Evolutionary conservation across 805 yeast genomes (phyloP).

Genomic region (Ogataea methylovora): DNA sequence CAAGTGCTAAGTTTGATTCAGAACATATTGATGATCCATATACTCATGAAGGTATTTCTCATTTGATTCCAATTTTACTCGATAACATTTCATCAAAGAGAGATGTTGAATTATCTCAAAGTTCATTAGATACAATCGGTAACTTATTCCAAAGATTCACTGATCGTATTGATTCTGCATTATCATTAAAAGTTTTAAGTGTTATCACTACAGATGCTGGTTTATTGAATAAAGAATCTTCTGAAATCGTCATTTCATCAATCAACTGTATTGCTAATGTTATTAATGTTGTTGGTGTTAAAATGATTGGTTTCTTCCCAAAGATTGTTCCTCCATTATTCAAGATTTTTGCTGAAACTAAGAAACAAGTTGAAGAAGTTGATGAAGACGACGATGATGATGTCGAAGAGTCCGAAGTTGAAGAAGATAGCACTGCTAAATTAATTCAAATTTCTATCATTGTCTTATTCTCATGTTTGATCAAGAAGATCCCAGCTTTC

Average conservation of each 20-base stretch:
- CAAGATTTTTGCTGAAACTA: constrained; percentile 43
- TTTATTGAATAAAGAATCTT: constrained; percentile 35
- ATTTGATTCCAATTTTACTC: constrained; percentile 43
- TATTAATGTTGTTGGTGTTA: constrained; percentile 73
- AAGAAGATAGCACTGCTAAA: constrained; percentile 19
- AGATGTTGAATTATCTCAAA: constrained; percentile 52
- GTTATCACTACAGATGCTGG: constrained; percentile 45
- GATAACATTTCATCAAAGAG: constrained; percentile 27
- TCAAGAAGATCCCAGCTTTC: constrained; percentile 82
- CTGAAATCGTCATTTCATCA: constrained; percentile 67
- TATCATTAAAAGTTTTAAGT: constrained; percentile 42
- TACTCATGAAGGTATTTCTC: constrained; percentile 44
- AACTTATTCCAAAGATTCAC: constrained; percentile 59
- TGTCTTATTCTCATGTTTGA: constrained; percentile 62
- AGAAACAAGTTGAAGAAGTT: constrained; percentile 13
- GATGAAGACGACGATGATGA: constrained; percentile 23
- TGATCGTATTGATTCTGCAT: constrained; percentile 34
- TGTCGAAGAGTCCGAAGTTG: constrained; percentile 9
- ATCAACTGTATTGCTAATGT: constrained; percentile 64
- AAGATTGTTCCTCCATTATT: constrained; percentile 74
- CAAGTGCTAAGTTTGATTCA: constrained; percentile 59
- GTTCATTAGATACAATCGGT: constrained; percentile 62
- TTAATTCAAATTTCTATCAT: constrained; percentile 64
- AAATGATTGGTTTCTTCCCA: constrained; percentile 77
- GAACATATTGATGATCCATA: constrained; percentile 48